Conservation (phyloP, 2,329 filamentous ascomycete genomes). For the Didymella keratinophila region DNA sequence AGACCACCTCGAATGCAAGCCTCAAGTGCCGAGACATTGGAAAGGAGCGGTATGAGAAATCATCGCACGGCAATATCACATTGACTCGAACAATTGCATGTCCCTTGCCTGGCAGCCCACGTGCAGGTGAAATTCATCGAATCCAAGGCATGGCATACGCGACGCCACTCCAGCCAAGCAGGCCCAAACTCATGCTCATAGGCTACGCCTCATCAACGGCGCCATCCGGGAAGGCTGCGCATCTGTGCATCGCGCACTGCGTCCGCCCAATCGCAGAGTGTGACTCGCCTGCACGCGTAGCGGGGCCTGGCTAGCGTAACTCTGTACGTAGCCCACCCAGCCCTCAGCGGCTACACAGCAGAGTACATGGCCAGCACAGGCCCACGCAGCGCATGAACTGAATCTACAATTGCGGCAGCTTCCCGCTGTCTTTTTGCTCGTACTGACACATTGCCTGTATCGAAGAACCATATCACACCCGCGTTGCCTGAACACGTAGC, state of each 20-base stretch:
- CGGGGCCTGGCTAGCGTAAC: slow-evolving; percentile 5
- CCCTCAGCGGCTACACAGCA: slow-evolving; percentile 36
- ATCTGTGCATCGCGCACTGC: slow-evolving; percentile 35
- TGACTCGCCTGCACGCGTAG: slow-evolving; percentile 10
- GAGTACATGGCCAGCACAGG: slow-evolving; percentile 24
- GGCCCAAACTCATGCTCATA: slow-evolving; percentile 25
- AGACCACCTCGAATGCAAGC: slow-evolving; percentile 14
- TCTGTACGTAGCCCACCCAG: slow-evolving; percentile 15
- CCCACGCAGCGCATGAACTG: slow-evolving; percentile 43
- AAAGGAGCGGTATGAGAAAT: slow-evolving; percentile 24
- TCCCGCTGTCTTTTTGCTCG: slow-evolving; percentile 37
- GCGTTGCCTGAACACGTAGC: slow-evolving; percentile 42
- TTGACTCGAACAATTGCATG: slow-evolving; percentile 15
- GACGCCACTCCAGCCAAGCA: slow-evolving; percentile 26
- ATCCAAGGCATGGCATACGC: slow-evolving; percentile 20
- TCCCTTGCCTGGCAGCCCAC: slow-evolving; percentile 26
- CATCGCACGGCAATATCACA: slow-evolving; percentile 5
- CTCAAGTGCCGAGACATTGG: slow-evolving; percentile 9
- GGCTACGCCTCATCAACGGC: slow-evolving; percentile 23
- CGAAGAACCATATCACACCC: slow-evolving; percentile 29
- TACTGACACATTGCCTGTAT: slow-evolving; percentile 49
- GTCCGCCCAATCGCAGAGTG: slow-evolving; percentile 27
- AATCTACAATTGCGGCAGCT: slow-evolving; percentile 44
- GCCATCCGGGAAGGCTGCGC: slow-evolving; percentile 30
- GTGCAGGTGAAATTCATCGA: slow-evolving; percentile 27